Conservation (phyloP, 345 rosid species). For the Bruguiera sexangula region DNA sequence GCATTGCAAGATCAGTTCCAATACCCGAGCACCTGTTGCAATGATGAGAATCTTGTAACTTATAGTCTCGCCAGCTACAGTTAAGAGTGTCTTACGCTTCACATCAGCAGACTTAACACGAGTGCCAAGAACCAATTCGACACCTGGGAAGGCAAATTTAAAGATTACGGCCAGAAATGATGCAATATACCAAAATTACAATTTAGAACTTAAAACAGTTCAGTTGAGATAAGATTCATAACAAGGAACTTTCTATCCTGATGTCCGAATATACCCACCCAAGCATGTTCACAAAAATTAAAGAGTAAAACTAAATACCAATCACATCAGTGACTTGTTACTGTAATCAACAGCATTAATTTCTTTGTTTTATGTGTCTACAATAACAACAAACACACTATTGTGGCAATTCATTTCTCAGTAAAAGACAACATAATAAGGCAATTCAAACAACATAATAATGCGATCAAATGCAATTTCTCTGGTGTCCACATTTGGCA, state of each 20-base stretch:
- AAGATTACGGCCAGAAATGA: not conserved
- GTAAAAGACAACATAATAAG: too few relatives aligned
- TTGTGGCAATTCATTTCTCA: too few relatives aligned
- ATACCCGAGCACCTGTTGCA: slow-evolving; percentile 99
- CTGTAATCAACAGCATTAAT: too few relatives aligned
- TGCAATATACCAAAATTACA: not conserved
- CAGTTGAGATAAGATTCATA: not conserved
- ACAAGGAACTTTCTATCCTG: too few relatives aligned
- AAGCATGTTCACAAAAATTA: not conserved
- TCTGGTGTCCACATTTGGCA: too few relatives aligned
- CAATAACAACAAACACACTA: too few relatives aligned
- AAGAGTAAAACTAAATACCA: too few relatives aligned
- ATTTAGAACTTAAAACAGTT: not conserved
- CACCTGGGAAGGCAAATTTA: slow-evolving; percentile 43
- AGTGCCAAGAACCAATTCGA: slow-evolving; percentile 91
- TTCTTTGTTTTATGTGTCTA: too few relatives aligned
- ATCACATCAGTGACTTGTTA: too few relatives aligned
- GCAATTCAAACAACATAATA: too few relatives aligned
- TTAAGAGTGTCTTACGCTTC: slow-evolving; percentile 77
- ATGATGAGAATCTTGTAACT: slow-evolving; percentile 81
- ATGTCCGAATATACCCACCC: not conserved
- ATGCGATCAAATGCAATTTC: too few relatives aligned
- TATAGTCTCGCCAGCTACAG: slow-evolving; percentile 91
- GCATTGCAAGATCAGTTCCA: slow-evolving; percentile 36
- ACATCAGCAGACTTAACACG: slow-evolving; percentile 87